A percentile compares a stretch with the other conserved stretches of the same genome.
Conservation (phyloP, 192 early-diverging fungal species). For the Spizellomyces sp. region DNA sequence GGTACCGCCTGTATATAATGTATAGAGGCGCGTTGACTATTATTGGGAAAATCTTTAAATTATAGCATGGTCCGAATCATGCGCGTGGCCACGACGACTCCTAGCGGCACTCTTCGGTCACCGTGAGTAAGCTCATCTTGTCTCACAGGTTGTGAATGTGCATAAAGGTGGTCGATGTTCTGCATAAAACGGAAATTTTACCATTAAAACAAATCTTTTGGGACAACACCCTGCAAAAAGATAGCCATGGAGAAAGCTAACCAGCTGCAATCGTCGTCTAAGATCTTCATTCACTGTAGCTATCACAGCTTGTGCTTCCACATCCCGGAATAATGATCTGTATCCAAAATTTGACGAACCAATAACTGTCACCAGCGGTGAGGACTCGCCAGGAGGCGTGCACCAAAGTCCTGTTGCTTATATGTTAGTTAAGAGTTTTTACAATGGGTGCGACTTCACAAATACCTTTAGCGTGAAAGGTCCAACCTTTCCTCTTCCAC, state of each 20-base stretch:
- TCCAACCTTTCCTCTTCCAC: slow-evolving; percentile 83
- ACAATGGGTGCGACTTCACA: not conserved
- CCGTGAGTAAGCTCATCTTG: slow-evolving; percentile 50
- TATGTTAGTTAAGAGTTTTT: not conserved
- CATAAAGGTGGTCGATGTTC: not conserved
- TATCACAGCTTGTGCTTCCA: slow-evolving; percentile 84
- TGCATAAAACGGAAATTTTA: too few species aligned
- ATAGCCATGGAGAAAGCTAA: not conserved
- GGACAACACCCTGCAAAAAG: too few species aligned
- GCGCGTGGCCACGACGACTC: slow-evolving; percentile 54
- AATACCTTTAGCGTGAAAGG: slow-evolving; percentile 93
- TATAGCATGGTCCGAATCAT: slow-evolving; percentile 67
- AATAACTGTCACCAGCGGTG: slow-evolving; percentile 74
- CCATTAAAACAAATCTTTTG: too few species aligned
- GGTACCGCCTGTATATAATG: too few species aligned
- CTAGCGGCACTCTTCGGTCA: slow-evolving; percentile 56
- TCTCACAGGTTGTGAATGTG: slow-evolving; percentile 32
- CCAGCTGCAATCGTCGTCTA: slow-evolving; percentile 48
- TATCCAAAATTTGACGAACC: slow-evolving; percentile 95
- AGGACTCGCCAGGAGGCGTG: slow-evolving; percentile 44
- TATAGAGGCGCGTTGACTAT: not conserved
- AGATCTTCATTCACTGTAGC: slow-evolving; percentile 64
- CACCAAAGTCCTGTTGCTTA: slow-evolving; percentile 72
- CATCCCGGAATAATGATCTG: slow-evolving; percentile 85
- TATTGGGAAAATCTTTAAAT: not conserved